Evolutionary conservation across 177 flowering plant species (phyloP), one percentile per base, ranked within the genome.

Genomic region (Vitis hybrid): DNA sequence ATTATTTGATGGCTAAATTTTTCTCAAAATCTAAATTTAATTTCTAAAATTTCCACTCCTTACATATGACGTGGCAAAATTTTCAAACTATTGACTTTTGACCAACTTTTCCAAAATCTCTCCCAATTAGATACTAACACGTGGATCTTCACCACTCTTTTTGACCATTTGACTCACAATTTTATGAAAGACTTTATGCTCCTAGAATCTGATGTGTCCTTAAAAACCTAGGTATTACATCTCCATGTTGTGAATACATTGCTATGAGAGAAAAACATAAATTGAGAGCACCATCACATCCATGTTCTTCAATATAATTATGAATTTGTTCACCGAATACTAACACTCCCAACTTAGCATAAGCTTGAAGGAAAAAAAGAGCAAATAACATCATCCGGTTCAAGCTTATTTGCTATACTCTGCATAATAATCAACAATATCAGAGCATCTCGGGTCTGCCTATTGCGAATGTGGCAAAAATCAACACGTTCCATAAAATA

Each of bases 231-330:
- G 21, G 21, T 19, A 19, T 19, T 19, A 19, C 21, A 19, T 19
- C 21, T n/a, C 97, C 97, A 71, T 89, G 88, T 56, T 79, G 74
- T 0, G 91, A 88, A 65, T 91, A 91, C 96, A 92, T 89, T 1
- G 85, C 52, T 49, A 91, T 82, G 56, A 92, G 94, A 1, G 94
- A 72, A 73, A 91, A 89, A 52, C 76, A 73, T 17, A 90, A 4
- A 15, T 86, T 86, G 2, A 56, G 21, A 14, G 68, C 74, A 46
- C 62, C 50, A 19, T 65, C 80, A 77, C 72, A 83, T 0, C 89
- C 88, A 17, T 72, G 69, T 32, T 85, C 83, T 40, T 69, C 57
- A 8, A 84, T 66, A 61, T 85, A 89, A 2, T 56, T 54, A 75
- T 85, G 91, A 63, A 92, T 78, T 46, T 69, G 69, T 61, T 84